Conservation (phyloP, 139 green algal species). For the Gonium pectorale region DNA sequence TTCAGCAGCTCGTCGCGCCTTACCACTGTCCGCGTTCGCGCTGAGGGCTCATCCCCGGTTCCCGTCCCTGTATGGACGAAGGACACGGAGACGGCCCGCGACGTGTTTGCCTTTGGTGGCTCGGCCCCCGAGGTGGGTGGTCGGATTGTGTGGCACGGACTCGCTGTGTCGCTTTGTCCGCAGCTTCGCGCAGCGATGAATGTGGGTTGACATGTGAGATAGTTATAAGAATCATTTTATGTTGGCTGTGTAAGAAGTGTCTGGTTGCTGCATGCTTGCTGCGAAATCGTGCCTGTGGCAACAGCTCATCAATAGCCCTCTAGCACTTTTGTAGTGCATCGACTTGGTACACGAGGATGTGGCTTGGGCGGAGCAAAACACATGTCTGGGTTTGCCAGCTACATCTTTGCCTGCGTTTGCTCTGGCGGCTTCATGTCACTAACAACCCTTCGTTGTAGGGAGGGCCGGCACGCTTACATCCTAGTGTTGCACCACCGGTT, state of each 20-base stretch:
- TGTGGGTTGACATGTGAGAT: background rate
- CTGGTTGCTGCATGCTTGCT: background rate
- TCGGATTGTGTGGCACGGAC: background rate
- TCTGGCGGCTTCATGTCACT: background rate
- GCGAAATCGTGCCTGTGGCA: background rate
- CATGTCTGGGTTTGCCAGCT: background rate
- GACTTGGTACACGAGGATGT: background rate
- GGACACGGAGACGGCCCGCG: constrained; percentile 44
- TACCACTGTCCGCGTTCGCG: constrained; percentile 10
- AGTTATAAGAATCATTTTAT: background rate
- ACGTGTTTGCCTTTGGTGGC: constrained; percentile 53
- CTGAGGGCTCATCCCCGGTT: background rate
- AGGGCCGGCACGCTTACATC: too few relatives aligned
- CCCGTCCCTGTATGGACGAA: constrained; percentile 34
- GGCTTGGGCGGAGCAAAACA: background rate
- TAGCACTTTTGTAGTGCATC: background rate
- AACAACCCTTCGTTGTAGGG: background rate
- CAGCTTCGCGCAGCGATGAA: background rate
- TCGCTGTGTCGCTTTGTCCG: background rate
- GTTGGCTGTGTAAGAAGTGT: background rate
- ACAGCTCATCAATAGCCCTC: background rate
- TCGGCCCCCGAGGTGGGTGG: constrained; percentile 48
- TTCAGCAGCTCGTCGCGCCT: background rate
- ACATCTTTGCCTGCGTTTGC: background rate
- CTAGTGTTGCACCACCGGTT: background rate